Percentiles rank a stretch among this genome's conserved stretches.
These are phyloP conservation scores for Wickerhamomyces chambardii DNA, from an alignment of 805 yeast species.

Conservation along the genomic window DNA sequence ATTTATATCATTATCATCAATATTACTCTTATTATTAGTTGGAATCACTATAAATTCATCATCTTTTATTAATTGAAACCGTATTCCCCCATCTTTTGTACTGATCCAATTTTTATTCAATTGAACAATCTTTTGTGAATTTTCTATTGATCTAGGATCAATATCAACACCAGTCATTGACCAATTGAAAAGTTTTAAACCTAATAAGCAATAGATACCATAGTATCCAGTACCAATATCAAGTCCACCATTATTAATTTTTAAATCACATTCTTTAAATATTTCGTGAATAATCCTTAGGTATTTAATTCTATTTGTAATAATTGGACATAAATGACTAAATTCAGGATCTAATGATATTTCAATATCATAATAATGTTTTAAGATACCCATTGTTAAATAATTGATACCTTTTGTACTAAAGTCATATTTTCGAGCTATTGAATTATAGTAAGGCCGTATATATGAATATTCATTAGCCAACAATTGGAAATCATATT, in stretches of 20 bases:
- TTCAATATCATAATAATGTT: conserved; percentile 3
- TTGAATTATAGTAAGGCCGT: background rate
- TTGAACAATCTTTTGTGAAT: conserved; percentile 19
- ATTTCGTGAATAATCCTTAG: conserved; percentile 4
- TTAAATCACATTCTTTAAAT: conserved; percentile 3
- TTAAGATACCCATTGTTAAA: conserved; percentile 8
- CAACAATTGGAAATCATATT: no score
- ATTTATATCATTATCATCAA: no score
- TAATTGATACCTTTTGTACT: conserved; percentile 2
- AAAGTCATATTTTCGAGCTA: no score
- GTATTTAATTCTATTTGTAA: conserved; percentile 10
- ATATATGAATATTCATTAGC: conserved; percentile 1
- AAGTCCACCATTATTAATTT: conserved; percentile 16
- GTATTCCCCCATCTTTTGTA: conserved; percentile 5
- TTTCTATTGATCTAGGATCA: conserved; percentile 21
- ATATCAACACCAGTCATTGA: conserved; percentile 34
- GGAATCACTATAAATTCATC: conserved; percentile 8
- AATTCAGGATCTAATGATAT: conserved; percentile 2
- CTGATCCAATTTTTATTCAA: conserved; percentile 11
- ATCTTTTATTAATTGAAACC: conserved; percentile 2
- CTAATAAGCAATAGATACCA: conserved; percentile 37
- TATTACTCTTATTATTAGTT: no score
- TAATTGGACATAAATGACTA: conserved; percentile 9
- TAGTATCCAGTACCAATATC: conserved; percentile 44
- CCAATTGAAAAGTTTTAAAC: conserved; percentile 15